These are phyloP conservation scores for Buddleja alternifolia DNA, from an alignment of 257 asterid genomes.

Conservation along the genomic window DNA sequence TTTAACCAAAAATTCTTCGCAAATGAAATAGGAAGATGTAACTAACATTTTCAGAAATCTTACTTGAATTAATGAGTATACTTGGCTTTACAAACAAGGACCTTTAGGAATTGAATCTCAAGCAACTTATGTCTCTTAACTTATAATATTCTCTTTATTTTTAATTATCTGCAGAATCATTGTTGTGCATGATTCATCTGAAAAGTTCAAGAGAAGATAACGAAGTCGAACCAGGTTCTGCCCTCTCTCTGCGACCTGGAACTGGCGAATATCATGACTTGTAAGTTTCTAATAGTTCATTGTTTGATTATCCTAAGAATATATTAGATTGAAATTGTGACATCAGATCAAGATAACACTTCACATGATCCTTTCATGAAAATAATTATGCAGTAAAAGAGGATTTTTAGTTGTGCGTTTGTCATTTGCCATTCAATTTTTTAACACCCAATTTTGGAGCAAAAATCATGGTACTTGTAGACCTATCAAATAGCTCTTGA, in stretches of 20 bases:
- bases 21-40: not conserved
- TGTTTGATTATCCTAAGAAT: not conserved
- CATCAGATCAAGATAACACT: not conserved
- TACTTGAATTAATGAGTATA: constrained; percentile 9
- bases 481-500: not conserved
- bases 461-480: too few relatives aligned
- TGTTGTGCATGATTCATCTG: constrained; percentile 63
- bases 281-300: constrained; percentile 55
- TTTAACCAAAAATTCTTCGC: not conserved
- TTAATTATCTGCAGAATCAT: constrained; percentile 56
- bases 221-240: constrained; percentile 60
- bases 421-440: too few relatives aligned
- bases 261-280: constrained; percentile 83
- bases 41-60: not conserved
- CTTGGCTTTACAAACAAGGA: not conserved
- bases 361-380: not conserved
- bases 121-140: constrained; percentile 11
- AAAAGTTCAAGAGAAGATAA: constrained; percentile 69
- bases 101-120: constrained; percentile 7
- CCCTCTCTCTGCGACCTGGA: constrained; percentile 69
- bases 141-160: constrained; percentile 1
- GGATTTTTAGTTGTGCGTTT: not conserved
- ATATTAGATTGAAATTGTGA: not conserved
- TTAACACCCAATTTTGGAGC: too few relatives aligned
- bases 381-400: not conserved